A percentile compares a stretch with the other conserved stretches of the same genome.
Evolutionary conservation across 2,329 filamentous ascomycete species (phyloP).

Genomic region (Xenoacremonium recifei): DNA sequence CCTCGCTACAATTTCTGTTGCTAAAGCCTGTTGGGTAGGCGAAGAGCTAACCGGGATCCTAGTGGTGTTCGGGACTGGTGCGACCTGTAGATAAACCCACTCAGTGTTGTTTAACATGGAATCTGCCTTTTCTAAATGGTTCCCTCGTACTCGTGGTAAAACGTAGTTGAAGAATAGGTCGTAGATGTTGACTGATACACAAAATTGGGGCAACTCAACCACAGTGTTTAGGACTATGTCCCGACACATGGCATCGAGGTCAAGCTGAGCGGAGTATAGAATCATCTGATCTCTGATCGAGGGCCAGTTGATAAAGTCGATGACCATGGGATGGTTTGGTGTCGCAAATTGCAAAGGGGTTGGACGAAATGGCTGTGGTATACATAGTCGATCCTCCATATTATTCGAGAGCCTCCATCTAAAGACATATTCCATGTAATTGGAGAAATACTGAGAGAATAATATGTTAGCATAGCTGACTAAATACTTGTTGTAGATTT

Average conservation of each 20-base stretch:
- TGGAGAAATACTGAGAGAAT: too few species aligned
- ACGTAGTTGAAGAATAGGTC: conserved; percentile 4
- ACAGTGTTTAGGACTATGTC: conserved; percentile 6
- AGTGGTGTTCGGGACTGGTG: not conserved
- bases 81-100: conserved; percentile 3
- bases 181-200: conserved; percentile 1
- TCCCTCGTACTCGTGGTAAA: not conserved
- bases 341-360: conserved; percentile 3
- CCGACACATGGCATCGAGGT: conserved; percentile 5
- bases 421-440: too few species aligned
- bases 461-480: too few species aligned
- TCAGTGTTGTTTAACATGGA: conserved; percentile 3
- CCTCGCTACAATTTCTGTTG: too few species aligned
- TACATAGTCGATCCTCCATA: too few species aligned
- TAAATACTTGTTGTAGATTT: too few species aligned
- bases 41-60: too few species aligned
- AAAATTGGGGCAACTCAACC: conserved; percentile 1
- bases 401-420: too few species aligned
- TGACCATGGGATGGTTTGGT: conserved; percentile 1
- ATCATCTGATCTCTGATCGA: conserved; percentile 6
- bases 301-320: conserved; percentile 9
- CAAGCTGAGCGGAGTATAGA: not conserved
- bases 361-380: too few species aligned
- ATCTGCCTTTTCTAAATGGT: not conserved
- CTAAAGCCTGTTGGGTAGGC: too few species aligned